Conservation (phyloP, 805 yeast genomes). For the Saturnispora mendoncae region DNA sequence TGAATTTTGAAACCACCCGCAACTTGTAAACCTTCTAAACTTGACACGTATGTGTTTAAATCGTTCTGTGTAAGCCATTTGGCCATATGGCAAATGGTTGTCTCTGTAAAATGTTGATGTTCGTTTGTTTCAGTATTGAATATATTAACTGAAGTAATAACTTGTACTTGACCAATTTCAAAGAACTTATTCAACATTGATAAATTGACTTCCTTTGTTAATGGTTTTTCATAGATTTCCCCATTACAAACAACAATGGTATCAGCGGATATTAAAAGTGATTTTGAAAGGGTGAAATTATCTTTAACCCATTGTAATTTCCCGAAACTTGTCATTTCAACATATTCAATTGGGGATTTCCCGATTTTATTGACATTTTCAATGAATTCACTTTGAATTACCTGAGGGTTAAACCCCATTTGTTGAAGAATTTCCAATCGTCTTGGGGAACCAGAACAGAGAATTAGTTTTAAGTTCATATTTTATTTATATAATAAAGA, state of each 20-base stretch:
- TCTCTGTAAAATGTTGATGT: slow-evolving; percentile 13
- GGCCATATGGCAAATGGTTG: slow-evolving; percentile 32
- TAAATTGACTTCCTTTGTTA: slow-evolving; percentile 40
- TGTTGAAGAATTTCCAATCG: slow-evolving; percentile 62
- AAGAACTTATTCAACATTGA: slow-evolving; percentile 37
- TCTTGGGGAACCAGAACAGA: slow-evolving; percentile 84
- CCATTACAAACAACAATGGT: slow-evolving; percentile 61
- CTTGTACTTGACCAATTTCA: slow-evolving; percentile 33
- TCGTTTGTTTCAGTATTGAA: slow-evolving; percentile 21
- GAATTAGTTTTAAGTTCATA: slow-evolving; percentile 40
- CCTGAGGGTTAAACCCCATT: slow-evolving; percentile 40
- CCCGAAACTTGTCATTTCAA: slow-evolving; percentile 53
- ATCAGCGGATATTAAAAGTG: slow-evolving; percentile 58
- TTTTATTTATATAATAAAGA: slow-evolving; percentile 16
- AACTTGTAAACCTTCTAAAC: slow-evolving; percentile 68
- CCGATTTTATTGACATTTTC: slow-evolving; percentile 53
- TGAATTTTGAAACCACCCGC: slow-evolving; percentile 94
- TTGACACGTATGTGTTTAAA: slow-evolving; percentile 50
- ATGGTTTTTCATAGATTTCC: slow-evolving; percentile 72
- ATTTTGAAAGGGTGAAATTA: slow-evolving; percentile 20
- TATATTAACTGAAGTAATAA: slow-evolving; percentile 46
- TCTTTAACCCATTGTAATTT: slow-evolving; percentile 57
- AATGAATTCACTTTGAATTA: slow-evolving; percentile 60
- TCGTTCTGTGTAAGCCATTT: slow-evolving; percentile 42
- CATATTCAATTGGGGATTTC: slow-evolving; percentile 37